Evolutionary conservation across 1,284 basidiomycete genomes (phyloP).

Genomic region (Cystobasidium pallidum): DNA sequence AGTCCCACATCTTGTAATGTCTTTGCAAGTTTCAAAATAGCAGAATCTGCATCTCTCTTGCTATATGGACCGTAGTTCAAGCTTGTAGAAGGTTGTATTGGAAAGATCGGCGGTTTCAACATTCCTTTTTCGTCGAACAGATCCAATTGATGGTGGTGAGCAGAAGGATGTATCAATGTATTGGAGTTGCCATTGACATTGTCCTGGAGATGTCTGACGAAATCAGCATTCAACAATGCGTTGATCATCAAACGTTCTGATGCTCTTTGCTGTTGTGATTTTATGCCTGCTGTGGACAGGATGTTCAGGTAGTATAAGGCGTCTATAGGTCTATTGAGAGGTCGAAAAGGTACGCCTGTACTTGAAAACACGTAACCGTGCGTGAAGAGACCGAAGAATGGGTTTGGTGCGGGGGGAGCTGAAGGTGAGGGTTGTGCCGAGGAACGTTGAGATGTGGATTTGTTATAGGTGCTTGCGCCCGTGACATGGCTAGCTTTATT

Average conservation of each 20-base stretch:
- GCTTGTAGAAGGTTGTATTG: constrained; percentile 28
- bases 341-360: constrained; percentile 31
- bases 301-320: constrained; percentile 43
- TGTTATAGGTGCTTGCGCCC: neutral
- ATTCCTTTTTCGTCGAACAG: constrained; percentile 29
- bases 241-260: constrained; percentile 40
- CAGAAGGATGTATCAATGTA: neutral
- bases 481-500: neutral
- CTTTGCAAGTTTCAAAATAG: constrained; percentile 37
- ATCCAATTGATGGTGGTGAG: constrained; percentile 6
- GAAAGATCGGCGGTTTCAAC: neutral
- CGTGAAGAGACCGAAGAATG: constrained; percentile 38
- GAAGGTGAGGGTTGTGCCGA: neutral
- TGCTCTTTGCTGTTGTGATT: constrained; percentile 38
- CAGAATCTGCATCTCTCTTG: constrained; percentile 34
- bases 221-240: constrained; percentile 37
- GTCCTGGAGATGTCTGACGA: constrained; percentile 27
- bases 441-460: neutral
- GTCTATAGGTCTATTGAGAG: constrained; percentile 34
- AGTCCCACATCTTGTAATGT: constrained; percentile 38
- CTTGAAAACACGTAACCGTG: constrained; percentile 40
- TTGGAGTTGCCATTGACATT: constrained; percentile 7
- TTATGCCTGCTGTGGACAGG: constrained; percentile 31
- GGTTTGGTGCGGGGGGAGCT: constrained; percentile 17
- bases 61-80: constrained; percentile 12